Percentiles rank a stretch among this genome's conserved stretches.
Evolutionary conservation across 768 basidiomycete species (phyloP).

Genomic region (Russula compacta): DNA sequence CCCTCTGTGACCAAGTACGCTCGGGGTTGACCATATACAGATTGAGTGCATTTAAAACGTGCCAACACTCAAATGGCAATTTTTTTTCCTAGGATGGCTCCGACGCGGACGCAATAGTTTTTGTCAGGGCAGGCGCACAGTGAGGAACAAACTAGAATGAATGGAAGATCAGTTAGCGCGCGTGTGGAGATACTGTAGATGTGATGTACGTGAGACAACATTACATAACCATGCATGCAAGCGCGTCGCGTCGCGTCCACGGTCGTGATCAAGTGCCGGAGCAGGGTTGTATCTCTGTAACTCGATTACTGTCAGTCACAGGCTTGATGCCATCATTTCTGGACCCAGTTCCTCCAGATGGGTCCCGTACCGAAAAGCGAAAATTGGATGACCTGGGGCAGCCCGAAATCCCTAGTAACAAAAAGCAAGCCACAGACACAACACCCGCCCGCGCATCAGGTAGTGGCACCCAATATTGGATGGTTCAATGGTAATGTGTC

Average conservation of each 20-base stretch:
- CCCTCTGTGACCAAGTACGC: too few species aligned
- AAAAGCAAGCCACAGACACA: slow-evolving; percentile 21
- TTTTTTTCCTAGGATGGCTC: too few species aligned
- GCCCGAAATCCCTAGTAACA: slow-evolving; percentile 10
- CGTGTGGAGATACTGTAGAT: too few species aligned
- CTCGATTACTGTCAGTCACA: not conserved
- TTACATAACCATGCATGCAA: not conserved
- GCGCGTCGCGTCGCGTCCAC: slow-evolving; percentile 18
- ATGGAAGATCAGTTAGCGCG: too few species aligned
- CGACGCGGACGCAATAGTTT: too few species aligned
- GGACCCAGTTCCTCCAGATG: slow-evolving; percentile 2
- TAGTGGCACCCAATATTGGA: slow-evolving; percentile 47
- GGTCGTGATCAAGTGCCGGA: not conserved
- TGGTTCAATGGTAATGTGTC: slow-evolving; percentile 60
- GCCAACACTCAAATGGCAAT: too few species aligned
- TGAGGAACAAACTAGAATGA: too few species aligned
- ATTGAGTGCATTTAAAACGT: too few species aligned
- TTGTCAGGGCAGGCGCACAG: too few species aligned
- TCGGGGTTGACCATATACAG: too few species aligned
- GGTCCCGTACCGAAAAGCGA: slow-evolving; percentile 18
- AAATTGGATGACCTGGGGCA: slow-evolving; percentile 20
- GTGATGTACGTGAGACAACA: not conserved
- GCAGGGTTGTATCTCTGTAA: not conserved
- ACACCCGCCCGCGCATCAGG: slow-evolving; percentile 6
- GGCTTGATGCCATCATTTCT: slow-evolving; percentile 15